phyloP scores from a whole-genome alignment of 257 asterid genomes.

The Fraxinus cuspidata region DNA sequence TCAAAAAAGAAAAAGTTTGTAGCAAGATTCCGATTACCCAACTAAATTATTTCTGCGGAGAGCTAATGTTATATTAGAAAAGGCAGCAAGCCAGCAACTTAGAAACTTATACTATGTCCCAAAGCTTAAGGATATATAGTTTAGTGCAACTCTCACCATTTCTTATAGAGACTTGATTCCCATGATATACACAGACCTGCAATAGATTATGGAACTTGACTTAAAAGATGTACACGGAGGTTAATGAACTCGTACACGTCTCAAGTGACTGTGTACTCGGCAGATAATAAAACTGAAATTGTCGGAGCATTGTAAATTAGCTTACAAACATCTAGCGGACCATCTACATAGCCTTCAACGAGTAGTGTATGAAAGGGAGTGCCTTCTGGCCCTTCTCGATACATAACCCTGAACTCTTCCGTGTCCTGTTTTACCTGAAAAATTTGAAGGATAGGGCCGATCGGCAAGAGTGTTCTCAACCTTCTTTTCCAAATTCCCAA shows the following conservation, averaged over 20 bases:
- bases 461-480: background rate
- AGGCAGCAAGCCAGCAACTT: slow-evolving; percentile 7
- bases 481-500: background rate
- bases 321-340: slow-evolving; percentile 94
- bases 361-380: slow-evolving; percentile 84
- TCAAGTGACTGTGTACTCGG: background rate
- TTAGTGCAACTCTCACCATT: slow-evolving; percentile 52
- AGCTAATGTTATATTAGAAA: background rate
- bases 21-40: slow-evolving; percentile 1
- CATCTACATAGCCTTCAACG: slow-evolving; percentile 90
- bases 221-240: slow-evolving; percentile 12
- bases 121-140: slow-evolving; percentile 5
- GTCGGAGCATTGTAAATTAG: slow-evolving; percentile 23
- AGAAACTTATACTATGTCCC: background rate
- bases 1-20: background rate
- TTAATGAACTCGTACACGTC: background rate
- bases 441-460: slow-evolving; percentile 2
- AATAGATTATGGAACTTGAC: slow-evolving; percentile 16
- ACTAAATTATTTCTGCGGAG: background rate
- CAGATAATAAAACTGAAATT: slow-evolving; percentile 12
- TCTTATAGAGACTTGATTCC: slow-evolving; percentile 66
- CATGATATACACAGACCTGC: slow-evolving; percentile 85
- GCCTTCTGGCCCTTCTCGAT: slow-evolving; percentile 87
- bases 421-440: slow-evolving; percentile 82
- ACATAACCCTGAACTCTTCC: slow-evolving; percentile 87